Conservation (phyloP, 441 rosid species). For the Biscutella laevigata region DNA sequence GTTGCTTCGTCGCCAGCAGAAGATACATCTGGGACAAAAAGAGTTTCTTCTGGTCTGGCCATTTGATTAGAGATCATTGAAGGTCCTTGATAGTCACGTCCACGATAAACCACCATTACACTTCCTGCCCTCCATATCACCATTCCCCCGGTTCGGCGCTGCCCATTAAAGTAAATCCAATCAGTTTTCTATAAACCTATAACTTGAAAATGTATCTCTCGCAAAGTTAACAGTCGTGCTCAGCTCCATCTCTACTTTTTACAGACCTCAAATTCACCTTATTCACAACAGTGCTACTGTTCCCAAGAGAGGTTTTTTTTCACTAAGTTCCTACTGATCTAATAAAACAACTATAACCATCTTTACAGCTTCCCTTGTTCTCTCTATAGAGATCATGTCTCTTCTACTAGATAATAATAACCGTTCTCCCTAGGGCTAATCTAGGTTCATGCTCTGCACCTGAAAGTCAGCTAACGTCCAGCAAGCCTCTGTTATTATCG, state of each 20-base stretch:
- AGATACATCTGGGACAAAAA: slow-evolving; percentile 66
- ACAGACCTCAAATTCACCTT: not conserved
- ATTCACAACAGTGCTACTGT: not conserved
- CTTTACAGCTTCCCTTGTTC: not conserved
- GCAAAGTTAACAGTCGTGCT: not conserved
- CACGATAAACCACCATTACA: slow-evolving; percentile 90
- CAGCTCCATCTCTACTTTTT: slow-evolving; percentile 2
- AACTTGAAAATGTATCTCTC: not conserved
- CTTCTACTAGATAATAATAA: not conserved
- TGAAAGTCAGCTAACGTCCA: not conserved
- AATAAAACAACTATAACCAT: not conserved
- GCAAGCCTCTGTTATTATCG: not conserved
- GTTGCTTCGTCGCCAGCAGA: slow-evolving; percentile 31
- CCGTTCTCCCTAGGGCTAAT: not conserved
- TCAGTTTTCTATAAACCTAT: slow-evolving; percentile 23
- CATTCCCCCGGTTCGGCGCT: slow-evolving; percentile 90
- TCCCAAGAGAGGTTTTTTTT: not conserved
- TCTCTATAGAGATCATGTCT: not conserved
- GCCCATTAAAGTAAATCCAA: slow-evolving; percentile 35
- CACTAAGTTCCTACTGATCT: not conserved
- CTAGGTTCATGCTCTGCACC: not conserved
- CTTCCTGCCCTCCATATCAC: slow-evolving; percentile 94
- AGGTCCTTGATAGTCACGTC: slow-evolving; percentile 71
- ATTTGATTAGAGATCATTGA: slow-evolving; percentile 30
- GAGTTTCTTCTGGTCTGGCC: slow-evolving; percentile 36